These are phyloP conservation scores for Malassezia psittaci DNA, from an alignment of 1,284 basidiomycete species.

Conservation along the genomic window DNA sequence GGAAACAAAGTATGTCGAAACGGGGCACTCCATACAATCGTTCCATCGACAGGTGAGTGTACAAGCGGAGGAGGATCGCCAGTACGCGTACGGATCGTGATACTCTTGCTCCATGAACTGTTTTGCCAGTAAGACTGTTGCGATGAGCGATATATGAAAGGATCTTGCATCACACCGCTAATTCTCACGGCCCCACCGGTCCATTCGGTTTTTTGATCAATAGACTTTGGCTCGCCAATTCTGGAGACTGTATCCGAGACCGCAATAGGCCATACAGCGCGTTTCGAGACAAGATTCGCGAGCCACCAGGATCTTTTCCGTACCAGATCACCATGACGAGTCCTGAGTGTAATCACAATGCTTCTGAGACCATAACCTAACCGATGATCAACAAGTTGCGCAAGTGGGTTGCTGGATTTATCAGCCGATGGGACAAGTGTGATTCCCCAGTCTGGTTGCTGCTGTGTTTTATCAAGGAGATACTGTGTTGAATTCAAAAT, in stretches of 20 bases:
- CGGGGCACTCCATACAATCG: conserved; percentile 30
- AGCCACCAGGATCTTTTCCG: conserved; percentile 25
- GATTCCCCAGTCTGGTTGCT: neutral
- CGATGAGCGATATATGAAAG: conserved; percentile 22
- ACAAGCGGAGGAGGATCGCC: conserved; percentile 22
- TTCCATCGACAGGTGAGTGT: conserved; percentile 30
- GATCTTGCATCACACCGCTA: conserved; percentile 31
- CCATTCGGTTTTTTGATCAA: conserved; percentile 22
- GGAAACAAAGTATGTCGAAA: conserved; percentile 22
- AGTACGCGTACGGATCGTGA: conserved; percentile 13
- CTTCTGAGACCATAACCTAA: neutral
- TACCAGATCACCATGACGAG: neutral
- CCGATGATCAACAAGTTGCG: neutral
- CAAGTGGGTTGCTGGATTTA: neutral
- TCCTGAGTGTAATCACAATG: neutral
- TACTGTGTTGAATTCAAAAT: neutral
- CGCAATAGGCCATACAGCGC: conserved; percentile 29
- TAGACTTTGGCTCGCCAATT: conserved; percentile 18
- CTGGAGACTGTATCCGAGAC: conserved; percentile 5
- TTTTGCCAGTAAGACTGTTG: neutral
- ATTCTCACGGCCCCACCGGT: conserved; percentile 24
- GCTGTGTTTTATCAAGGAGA: neutral
- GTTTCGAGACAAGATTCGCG: conserved; percentile 22
- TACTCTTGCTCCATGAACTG: conserved; percentile 5
- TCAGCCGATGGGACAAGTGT: neutral